Percentiles rank a stretch among this genome's conserved stretches.
Conservation (phyloP, 1,139 yeast species). For the Hyphopichia buzzinii region DNA sequence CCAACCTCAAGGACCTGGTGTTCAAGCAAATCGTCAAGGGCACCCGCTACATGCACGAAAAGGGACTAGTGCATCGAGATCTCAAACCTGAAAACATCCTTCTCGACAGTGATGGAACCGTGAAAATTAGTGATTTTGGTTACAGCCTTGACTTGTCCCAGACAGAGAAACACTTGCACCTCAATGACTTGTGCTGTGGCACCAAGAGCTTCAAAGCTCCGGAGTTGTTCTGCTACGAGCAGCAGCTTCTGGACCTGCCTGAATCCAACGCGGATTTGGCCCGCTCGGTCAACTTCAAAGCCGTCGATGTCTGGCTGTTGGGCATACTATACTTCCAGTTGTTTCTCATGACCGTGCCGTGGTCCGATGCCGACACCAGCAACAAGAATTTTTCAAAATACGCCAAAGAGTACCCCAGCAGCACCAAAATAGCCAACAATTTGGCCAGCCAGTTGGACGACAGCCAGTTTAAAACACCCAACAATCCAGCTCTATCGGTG, state of each 20-base stretch:
- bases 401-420: slow-evolving; percentile 19
- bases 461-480: slow-evolving; percentile 11
- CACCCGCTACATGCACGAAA: slow-evolving; percentile 42
- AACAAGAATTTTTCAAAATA: slow-evolving; percentile 24
- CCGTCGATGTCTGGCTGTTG: slow-evolving; percentile 50
- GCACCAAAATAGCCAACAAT: slow-evolving; percentile 14
- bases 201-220: slow-evolving; percentile 58
- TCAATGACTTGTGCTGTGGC: slow-evolving; percentile 39
- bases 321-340: slow-evolving; percentile 51
- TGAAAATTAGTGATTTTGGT: slow-evolving; percentile 54
- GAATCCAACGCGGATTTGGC: slow-evolving; percentile 8
- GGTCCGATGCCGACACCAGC: slow-evolving; percentile 36
- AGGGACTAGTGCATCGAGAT: slow-evolving; percentile 50
- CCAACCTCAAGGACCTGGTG: slow-evolving; percentile 41
- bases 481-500: slow-evolving; percentile 33
- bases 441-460: slow-evolving; percentile 24
- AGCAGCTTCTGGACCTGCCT: slow-evolving; percentile 8
- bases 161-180: slow-evolving; percentile 11
- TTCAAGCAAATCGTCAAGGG: slow-evolving; percentile 50
- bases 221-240: slow-evolving; percentile 39
- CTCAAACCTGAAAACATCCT: slow-evolving; percentile 56
- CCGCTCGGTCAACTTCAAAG: slow-evolving; percentile 21
- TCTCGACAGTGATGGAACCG: slow-evolving; percentile 42
- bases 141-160: slow-evolving; percentile 38
- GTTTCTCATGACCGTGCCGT: slow-evolving; percentile 45